Evolutionary conservation across 1,284 basidiomycete species (phyloP).

Genomic region (Inonotus hispidus): DNA sequence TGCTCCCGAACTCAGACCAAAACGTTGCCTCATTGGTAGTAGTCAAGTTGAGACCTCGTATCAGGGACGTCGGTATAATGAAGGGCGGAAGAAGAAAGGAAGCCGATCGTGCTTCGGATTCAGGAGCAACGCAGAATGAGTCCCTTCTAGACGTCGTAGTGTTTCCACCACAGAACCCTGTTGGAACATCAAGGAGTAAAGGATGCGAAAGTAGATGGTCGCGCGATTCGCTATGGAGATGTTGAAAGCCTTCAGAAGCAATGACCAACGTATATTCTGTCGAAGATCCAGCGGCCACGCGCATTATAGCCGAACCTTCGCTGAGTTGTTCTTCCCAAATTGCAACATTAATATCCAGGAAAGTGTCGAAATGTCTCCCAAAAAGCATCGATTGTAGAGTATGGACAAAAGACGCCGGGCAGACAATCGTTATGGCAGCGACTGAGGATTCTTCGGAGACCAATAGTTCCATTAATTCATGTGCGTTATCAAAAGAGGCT

Average conservation of each 20-base stretch:
- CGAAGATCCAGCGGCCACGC: not conserved
- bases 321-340: constrained; percentile 7
- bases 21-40: constrained; percentile 22
- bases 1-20: constrained; percentile 42
- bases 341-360: constrained; percentile 11
- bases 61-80: constrained; percentile 34
- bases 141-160: not conserved
- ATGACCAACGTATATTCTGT: constrained; percentile 16
- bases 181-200: constrained; percentile 12
- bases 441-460: constrained; percentile 12
- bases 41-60: constrained; percentile 27
- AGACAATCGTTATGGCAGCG: constrained; percentile 12
- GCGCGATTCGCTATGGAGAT: constrained; percentile 11
- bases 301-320: constrained; percentile 21
- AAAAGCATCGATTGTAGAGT: not conserved
- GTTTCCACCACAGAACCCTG: constrained; percentile 13
- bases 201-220: constrained; percentile 13
- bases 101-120: constrained; percentile 29
- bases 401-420: not conserved
- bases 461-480: constrained; percentile 9
- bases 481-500: not conserved
- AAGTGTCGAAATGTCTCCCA: not conserved
- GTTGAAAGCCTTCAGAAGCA: constrained; percentile 7
- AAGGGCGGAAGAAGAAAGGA: constrained; percentile 55
- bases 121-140: constrained; percentile 16